Evolutionary conservation across 2,329 filamentous ascomycete genomes (phyloP).

Genomic region (Fusarium vanettenii): DNA sequence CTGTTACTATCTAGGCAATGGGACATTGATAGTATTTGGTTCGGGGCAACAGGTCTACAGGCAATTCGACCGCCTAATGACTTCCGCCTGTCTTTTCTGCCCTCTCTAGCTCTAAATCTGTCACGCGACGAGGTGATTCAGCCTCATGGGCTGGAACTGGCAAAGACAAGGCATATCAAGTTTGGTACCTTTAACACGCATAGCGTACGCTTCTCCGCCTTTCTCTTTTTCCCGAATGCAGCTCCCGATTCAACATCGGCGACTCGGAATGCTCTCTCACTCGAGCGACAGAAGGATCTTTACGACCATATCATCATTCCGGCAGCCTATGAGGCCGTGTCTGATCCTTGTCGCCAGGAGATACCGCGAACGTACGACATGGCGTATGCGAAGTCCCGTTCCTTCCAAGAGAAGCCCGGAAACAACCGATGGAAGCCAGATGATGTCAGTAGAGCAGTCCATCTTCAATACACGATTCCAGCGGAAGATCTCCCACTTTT

Average conservation of each 20-base stretch:
- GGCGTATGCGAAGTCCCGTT: constrained; percentile 3
- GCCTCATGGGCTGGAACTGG: not conserved
- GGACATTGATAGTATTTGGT: constrained; percentile 18
- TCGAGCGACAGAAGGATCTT: not conserved
- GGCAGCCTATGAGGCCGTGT: not conserved
- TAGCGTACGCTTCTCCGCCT: not conserved
- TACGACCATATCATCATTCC: constrained; percentile 10
- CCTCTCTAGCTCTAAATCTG: not conserved
- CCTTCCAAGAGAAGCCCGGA: constrained; percentile 6
- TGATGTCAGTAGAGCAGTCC: constrained; percentile 1
- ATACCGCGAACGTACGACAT: constrained; percentile 2
- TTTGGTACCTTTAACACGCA: not conserved
- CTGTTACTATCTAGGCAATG: not conserved
- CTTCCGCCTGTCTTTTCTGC: not conserved
- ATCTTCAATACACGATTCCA: not conserved
- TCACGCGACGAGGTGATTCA: not conserved
- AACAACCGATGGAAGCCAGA: not conserved
- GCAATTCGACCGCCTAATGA: not conserved
- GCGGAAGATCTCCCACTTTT: not conserved
- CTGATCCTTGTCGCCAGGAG: not conserved
- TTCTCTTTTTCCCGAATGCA: constrained; percentile 5
- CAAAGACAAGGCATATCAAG: not conserved
- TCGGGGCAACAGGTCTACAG: not conserved
- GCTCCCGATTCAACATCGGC: not conserved
- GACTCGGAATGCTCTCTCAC: not conserved